Evolutionary conservation across 208 protist species (phyloP).

Genomic region (Trypanosoma avium): DNA sequence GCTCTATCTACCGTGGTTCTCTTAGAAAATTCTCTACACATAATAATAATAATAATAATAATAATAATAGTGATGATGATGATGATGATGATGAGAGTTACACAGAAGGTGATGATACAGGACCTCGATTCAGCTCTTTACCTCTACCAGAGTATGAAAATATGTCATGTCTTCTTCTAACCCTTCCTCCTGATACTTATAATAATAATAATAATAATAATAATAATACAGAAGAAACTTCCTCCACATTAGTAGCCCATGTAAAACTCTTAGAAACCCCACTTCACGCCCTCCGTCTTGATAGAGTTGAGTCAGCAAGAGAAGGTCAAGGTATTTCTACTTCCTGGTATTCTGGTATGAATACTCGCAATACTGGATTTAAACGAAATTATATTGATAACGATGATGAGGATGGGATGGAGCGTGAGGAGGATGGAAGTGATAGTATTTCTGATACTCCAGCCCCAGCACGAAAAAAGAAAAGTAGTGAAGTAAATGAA

Average conservation of each 20-base stretch:
- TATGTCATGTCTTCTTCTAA: slow-evolving; percentile 34
- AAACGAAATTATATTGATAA: slow-evolving; percentile 33
- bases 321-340: slow-evolving; percentile 28
- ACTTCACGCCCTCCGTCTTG: slow-evolving; percentile 22
- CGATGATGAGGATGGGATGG: slow-evolving; percentile 1
- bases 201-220: too few relatives aligned
- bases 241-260: neutral
- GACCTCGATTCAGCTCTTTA: slow-evolving; percentile 27
- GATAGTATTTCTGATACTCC: slow-evolving; percentile 6
- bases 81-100: slow-evolving; percentile 19
- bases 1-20: slow-evolving; percentile 13
- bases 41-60: neutral
- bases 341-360: slow-evolving; percentile 31
- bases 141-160: slow-evolving; percentile 38
- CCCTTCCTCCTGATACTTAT: slow-evolving; percentile 13
- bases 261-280: slow-evolving; percentile 5
- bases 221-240: neutral
- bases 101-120: neutral
- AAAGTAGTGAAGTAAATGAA: slow-evolving; percentile 4
- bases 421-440: neutral
- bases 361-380: slow-evolving; percentile 18
- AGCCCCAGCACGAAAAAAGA: neutral
- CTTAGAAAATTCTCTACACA: neutral
- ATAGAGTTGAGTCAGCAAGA: slow-evolving; percentile 12
- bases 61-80: slow-evolving; percentile 3